These are phyloP conservation scores for Saccharum hybrid DNA, from an alignment of 202 grass and related monocot species.

Conservation along the genomic window DNA sequence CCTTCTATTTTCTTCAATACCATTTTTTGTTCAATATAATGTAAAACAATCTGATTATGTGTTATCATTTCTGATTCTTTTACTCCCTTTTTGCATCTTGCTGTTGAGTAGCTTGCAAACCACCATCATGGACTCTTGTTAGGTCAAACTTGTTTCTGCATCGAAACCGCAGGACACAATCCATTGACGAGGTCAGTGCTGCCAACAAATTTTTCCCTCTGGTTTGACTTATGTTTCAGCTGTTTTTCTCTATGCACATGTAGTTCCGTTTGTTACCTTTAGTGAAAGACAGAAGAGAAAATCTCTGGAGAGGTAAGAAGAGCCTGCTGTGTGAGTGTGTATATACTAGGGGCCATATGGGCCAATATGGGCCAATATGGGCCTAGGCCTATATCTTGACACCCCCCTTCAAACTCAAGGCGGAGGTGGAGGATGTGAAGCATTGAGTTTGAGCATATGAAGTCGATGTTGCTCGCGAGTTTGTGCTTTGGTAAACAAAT, in stretches of 20 bases:
- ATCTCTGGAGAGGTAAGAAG: too few species aligned
- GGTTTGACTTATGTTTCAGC: constrained; percentile 28
- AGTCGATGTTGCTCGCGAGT: too few species aligned
- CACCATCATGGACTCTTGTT: constrained; percentile 61
- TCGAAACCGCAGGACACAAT: constrained; percentile 78
- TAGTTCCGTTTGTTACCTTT: background rate
- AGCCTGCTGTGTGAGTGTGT: too few species aligned
- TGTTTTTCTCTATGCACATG: constrained; percentile 1
- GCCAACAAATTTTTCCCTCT: constrained; percentile 30
- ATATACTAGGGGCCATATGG: too few species aligned
- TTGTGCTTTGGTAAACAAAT: too few species aligned
- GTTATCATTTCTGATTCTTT: constrained; percentile 45
- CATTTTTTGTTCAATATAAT: constrained; percentile 37
- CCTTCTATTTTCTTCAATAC: constrained; percentile 39
- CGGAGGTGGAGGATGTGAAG: too few species aligned
- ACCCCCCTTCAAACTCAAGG: too few species aligned
- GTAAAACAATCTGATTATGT: constrained; percentile 20
- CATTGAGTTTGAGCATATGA: too few species aligned
- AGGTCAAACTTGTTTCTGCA: constrained; percentile 78
- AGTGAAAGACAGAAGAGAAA: too few species aligned
- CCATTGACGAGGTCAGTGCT: constrained; percentile 81
- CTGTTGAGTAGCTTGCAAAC: constrained; percentile 59
- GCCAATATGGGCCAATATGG: background rate
- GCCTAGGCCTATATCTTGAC: too few species aligned
- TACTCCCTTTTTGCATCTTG: constrained; percentile 47